Base-by-base conservation (phyloP, 23 red algal species). In the Gracilaria domingensis region DNA sequence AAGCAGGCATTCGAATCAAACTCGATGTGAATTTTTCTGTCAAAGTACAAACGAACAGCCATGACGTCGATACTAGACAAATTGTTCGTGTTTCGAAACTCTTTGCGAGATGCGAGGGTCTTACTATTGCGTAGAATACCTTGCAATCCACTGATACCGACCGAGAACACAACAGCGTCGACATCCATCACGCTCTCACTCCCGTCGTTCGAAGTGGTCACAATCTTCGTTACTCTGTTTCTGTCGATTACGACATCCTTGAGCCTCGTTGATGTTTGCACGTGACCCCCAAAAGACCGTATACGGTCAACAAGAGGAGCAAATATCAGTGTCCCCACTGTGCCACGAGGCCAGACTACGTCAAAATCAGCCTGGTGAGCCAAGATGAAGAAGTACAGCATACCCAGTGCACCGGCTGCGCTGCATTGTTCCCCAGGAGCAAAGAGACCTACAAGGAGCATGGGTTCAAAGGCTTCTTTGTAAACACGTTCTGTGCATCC, bases 371-470 rank as follows among this genome's bases (percentile, higher is more conserved):
- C 83, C 74, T 97, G 95, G 48, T 97, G 89, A 8, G 82, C 83
- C 23, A 97, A 53, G 49, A 94, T 94, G 75, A 93, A 97, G 51
- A 86, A 97, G 34, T 93, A 88, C 76, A 97, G 49, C 83, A 97
- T 90, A 35, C 85, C 95, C 32, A 97, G 77, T 8, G 84, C 71
- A 23, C 78, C 95, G 13, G 89, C 85, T 18, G 95, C 95, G 42
- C 89, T 93, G 81, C 83, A 91, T 61, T 90, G 83, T 79, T 97
- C 95, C 8, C 59, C 86, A 14, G 89, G 89, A 62, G 83, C 84
- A 75, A 97, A 97, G 55, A 93, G 44, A 2, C 95, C 95, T 8
- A 97, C 95, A 0, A 97, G 67, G 59, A 97, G 85, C 90, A 94
- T 97, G 21, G 95, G 95, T 78, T 93, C 95, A 69, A 96, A 85